A percentile compares a stretch with the other conserved stretches of the same genome.
phyloP scores from a whole-genome alignment of 1,284 basidiomycete genomes.

The Leccinum discolor region DNA sequence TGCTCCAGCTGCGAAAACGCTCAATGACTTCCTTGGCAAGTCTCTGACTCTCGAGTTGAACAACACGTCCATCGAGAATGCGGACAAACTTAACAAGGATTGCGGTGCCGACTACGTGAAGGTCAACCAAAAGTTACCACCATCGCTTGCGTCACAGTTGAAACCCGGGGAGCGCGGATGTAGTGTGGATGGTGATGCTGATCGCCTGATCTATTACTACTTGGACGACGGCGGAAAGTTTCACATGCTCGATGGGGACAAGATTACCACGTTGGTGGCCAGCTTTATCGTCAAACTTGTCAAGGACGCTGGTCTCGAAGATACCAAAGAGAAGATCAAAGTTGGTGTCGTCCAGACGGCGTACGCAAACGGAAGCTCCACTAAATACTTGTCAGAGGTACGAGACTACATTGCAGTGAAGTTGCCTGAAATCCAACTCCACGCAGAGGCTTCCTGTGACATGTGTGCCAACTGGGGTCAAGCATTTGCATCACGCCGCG shows the following conservation, averaged over 20 bases:
- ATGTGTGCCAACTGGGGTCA: constrained; percentile 97
- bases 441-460: constrained; percentile 86
- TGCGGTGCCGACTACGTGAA: constrained; percentile 99
- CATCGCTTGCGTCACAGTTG: constrained; percentile 62
- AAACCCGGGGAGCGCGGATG: constrained; percentile 81
- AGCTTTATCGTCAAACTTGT: constrained; percentile 93
- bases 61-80: constrained; percentile 68
- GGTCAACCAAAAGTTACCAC: constrained; percentile 85
- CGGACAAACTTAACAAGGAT: constrained; percentile 80
- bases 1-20: constrained; percentile 64
- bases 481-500: constrained; percentile 97
- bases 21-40: constrained; percentile 58
- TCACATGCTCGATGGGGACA: constrained; percentile 96
- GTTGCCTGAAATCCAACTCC: background rate
- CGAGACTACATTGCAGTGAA: background rate
- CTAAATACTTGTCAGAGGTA: constrained; percentile 87
- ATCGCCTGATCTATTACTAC: constrained; percentile 97
- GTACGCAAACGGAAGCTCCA: constrained; percentile 98
- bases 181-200: constrained; percentile 97
- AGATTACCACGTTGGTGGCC: constrained; percentile 94
- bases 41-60: constrained; percentile 59
- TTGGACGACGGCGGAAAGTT: constrained; percentile 78
- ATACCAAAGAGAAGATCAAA: constrained; percentile 49
- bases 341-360: constrained; percentile 98
- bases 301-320: constrained; percentile 77